Base-by-base conservation (phyloP, 768 basidiomycete species). In the Rhizopogon vesiculosus region DNA sequence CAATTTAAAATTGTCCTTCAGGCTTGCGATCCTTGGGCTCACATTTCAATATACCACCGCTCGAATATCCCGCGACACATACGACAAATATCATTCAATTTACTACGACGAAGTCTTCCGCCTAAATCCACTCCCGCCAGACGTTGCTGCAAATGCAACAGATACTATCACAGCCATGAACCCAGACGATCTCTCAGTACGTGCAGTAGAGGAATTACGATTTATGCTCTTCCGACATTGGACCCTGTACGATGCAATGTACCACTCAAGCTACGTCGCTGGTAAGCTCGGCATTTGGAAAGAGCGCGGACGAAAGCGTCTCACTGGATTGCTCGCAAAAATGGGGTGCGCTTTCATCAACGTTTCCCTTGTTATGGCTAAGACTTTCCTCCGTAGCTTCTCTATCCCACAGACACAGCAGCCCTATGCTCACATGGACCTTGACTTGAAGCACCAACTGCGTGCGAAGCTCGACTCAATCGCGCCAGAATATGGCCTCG, bases 241-340 rank as follows among this genome's bases (percentile, higher is more conserved):
- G 97, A 98, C 89, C 31, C 73, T 99, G 45, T 98, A 98, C 66
- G 97, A 99, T 65, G 86, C 95, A 10, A 98, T 99, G 97, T 87
- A 87, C 64, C 96, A 99, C 69, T 97, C 94, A 3, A 91, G 90
- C 55, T 99, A 98, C 64, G 88, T 99, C 16, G 95, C 94, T 7
- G 88, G 91, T 50, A 93, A 93, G 69, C 79, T 99, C 56, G 94
- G 93, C 3, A 91, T 96, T 54, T 98, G 97, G 97, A 93, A 90
- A 66, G 96, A 98, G 69, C 82, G 85, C 53, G 97, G 97, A 19
- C 79, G 90, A 58, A 95, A 93, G 69, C 81, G 86, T 60, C 73
- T 99, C 54, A 91, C 88, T 1, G 97, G 96, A 7, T 74, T 99
- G 49, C 75, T 99, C 22, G 97, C 97, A 15, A 98, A 98, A 77